Evolutionary conservation across 768 basidiomycete genomes (phyloP).

Genomic region (Amanita jacksonii): DNA sequence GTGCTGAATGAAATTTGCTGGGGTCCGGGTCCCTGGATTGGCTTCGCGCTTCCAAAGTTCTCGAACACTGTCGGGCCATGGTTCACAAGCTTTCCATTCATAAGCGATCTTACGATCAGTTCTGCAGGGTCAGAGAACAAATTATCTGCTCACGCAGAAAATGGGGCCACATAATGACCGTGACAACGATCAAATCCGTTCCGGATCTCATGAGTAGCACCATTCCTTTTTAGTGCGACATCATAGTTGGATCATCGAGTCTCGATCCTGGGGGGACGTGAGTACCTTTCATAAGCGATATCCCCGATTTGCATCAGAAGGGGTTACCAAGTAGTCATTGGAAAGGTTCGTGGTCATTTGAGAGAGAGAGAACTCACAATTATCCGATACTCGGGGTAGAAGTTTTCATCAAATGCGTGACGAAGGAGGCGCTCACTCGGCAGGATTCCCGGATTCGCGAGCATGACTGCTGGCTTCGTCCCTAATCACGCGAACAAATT

Average conservation of each 20-base stretch:
- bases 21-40: too few relatives aligned
- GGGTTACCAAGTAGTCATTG: too few relatives aligned
- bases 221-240: not conserved
- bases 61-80: too few relatives aligned
- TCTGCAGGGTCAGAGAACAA: not conserved
- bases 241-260: too few relatives aligned
- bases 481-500: slow-evolving; percentile 2
- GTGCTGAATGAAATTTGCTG: too few relatives aligned
- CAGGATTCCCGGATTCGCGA: slow-evolving; percentile 1
- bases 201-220: not conserved
- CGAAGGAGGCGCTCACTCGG: too few relatives aligned
- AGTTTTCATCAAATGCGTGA: too few relatives aligned
- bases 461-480: not conserved
- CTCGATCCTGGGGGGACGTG: not conserved
- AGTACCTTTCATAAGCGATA: not conserved
- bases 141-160: not conserved
- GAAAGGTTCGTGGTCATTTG: too few relatives aligned
- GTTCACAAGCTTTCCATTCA: too few relatives aligned
- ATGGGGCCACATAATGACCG: not conserved
- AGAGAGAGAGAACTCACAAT: too few relatives aligned
- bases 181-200: slow-evolving; percentile 1
- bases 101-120: too few relatives aligned
- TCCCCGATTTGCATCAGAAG: not conserved
- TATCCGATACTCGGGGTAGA: not conserved
- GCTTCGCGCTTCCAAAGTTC: too few relatives aligned